A percentile compares a stretch with the other conserved stretches of the same genome.
phyloP scores from a whole-genome alignment of 225 moss, liverwort and hornwort genomes.

The Sphagnum tenellum region DNA sequence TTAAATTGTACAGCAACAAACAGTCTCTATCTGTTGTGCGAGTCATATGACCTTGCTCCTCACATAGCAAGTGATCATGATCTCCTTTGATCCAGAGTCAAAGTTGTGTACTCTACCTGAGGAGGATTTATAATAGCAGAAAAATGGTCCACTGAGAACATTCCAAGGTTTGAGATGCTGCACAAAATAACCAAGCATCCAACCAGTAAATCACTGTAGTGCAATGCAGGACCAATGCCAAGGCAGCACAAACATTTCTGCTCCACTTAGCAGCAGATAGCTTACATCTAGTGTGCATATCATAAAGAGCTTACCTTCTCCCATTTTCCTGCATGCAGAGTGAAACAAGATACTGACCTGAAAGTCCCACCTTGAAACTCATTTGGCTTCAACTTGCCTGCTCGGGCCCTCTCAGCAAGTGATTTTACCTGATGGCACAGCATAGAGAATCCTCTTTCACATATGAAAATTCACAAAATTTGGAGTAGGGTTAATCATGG shows the following conservation, averaged over 20 bases:
- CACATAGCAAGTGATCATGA: background rate
- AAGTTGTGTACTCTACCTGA: constrained; percentile 35
- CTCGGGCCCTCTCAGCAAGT: constrained; percentile 79
- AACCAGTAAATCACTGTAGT: no score
- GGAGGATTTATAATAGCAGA: constrained; percentile 97
- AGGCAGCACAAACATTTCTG: no score
- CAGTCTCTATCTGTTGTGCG: no score
- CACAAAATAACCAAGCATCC: background rate
- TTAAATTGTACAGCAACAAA: background rate
- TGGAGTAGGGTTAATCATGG: no score
- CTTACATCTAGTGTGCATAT: no score
- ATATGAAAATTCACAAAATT: no score
- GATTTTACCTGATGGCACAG: constrained; percentile 54
- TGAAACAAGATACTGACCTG: constrained; percentile 41
- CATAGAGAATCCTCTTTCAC: no score
- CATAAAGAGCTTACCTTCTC: no score
- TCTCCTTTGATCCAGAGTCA: background rate
- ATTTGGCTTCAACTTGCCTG: constrained; percentile 80
- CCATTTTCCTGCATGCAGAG: background rate
- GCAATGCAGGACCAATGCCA: no score
- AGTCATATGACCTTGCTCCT: no score
- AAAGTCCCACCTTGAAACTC: constrained; percentile 99
- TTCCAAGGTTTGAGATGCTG: constrained; percentile 97
- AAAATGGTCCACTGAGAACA: constrained; percentile 83
- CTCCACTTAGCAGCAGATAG: no score